Conservation (phyloP, 148 eudicot genomes). For the Diospyros lotus region DNA sequence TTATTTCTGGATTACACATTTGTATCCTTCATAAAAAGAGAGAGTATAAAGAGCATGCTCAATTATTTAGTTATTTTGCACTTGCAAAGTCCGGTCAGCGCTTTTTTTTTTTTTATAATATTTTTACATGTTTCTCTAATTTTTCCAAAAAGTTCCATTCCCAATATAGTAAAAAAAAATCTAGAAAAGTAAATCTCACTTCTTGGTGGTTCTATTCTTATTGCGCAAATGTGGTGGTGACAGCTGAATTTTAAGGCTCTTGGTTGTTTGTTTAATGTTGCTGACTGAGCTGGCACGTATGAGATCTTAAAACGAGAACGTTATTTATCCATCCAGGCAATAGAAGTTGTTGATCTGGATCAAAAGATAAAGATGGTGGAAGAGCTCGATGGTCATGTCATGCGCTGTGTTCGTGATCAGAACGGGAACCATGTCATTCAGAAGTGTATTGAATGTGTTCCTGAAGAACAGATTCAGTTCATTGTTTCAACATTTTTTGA, state of each 20-base stretch:
- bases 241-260: background rate
- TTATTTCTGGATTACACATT: too few species aligned
- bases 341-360: slow-evolving; percentile 97
- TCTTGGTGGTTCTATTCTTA: background rate
- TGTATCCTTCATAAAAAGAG: too few species aligned
- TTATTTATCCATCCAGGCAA: slow-evolving; percentile 51
- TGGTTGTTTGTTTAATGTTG: background rate
- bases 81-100: too few species aligned
- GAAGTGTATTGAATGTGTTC: slow-evolving; percentile 97
- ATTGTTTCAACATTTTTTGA: slow-evolving; percentile 78
- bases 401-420: slow-evolving; percentile 99
- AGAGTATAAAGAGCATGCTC: too few species aligned
- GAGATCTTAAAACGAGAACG: background rate
- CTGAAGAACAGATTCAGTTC: slow-evolving; percentile 89
- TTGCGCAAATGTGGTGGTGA: background rate
- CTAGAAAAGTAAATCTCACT: too few species aligned
- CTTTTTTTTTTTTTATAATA: too few species aligned
- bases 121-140: too few species aligned
- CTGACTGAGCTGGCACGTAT: background rate
- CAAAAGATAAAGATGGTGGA: slow-evolving; percentile 91
- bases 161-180: too few species aligned
- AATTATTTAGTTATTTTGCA: too few species aligned
- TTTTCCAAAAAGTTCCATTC: too few species aligned
- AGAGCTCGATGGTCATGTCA: slow-evolving; percentile 90
- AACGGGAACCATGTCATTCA: slow-evolving; percentile 99